Base-by-base conservation (phyloP, 2,329 filamentous ascomycete species). In the Emergomyces africanus region DNA sequence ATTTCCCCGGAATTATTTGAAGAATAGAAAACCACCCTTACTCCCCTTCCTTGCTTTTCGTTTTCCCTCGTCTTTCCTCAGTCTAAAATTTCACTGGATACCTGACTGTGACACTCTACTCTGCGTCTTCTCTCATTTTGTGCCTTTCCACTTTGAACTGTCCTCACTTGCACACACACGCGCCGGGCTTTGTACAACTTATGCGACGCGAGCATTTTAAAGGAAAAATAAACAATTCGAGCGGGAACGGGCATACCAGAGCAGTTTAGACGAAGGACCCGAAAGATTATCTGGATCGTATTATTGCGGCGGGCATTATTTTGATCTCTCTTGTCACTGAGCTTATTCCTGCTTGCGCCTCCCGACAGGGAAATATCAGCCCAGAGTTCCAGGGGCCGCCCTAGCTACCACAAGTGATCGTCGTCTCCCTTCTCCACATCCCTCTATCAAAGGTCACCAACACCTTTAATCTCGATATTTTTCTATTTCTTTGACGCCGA, bases 391-490 rank as follows among this genome's bases (percentile, higher is more conserved):
- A 53, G 57, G 57, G 57, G 46, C 57, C 28, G 20, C 57, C 20
- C 46, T 48, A 58, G 48, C 59, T 58, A 58, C 57, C 59, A 20
- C 54, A 51, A 57, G 57, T 58, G 57, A 58, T 58, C 57, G 53
- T 48, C 53, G 39, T 25, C 42, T n/a, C 30, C 41, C 37, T 57
- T 54, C 57, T 49, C 58, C 54, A 57, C 61, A 68, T 69, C 69
- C 69, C 61, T 63, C 59, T 59, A 57, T 61, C 66, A 69, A n/a
- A 44, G 54, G 23, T 55, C 39, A 55, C 37, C 54, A 33, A 55
- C 37, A 33, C 18, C 25, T 55, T 25, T 33, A 55, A n/a, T 55
- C 39, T 30, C 39, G 23, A 55, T 25, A 39, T 39, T 44, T 55
- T 28, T 44, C 35, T 28, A 10, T 25, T 55, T 44, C 41, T 44